phyloP scores from a whole-genome alignment of 768 basidiomycete species.

The Cystobasidium onofrii region DNA sequence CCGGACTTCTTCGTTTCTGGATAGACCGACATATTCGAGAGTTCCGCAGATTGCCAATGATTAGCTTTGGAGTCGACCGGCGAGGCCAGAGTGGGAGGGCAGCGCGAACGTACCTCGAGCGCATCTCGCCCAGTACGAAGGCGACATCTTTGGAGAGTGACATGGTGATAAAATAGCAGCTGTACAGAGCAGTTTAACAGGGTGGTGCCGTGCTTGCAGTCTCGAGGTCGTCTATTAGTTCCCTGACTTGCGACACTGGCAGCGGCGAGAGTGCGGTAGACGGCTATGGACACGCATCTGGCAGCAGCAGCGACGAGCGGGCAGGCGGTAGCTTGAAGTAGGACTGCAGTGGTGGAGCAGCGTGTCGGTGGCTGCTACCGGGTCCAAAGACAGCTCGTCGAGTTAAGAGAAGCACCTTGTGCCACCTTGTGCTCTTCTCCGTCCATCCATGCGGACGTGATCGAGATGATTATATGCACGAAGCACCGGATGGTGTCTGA shows the following conservation, averaged over 20 bases:
- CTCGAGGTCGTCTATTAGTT: too few relatives aligned
- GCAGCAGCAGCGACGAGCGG: neutral
- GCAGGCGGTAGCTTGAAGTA: neutral
- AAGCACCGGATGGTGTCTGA: neutral
- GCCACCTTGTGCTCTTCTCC: too few relatives aligned
- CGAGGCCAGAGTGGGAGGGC: neutral
- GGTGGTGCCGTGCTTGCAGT: neutral
- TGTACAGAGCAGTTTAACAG: neutral
- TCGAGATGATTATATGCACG: neutral
- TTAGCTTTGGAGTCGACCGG: too few relatives aligned
- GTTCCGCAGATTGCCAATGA: neutral
- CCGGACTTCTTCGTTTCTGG: conserved; percentile 23
- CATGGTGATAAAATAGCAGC: neutral
- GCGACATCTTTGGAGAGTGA: conserved; percentile 25
- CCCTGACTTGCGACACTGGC: neutral
- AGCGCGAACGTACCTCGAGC: conserved; percentile 15
- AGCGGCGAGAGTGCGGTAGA: neutral
- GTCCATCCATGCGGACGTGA: too few relatives aligned
- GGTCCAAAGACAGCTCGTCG: too few relatives aligned
- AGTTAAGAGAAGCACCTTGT: too few relatives aligned
- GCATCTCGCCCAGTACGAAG: conserved; percentile 18
- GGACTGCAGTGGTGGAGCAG: too few relatives aligned
- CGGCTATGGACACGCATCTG: neutral
- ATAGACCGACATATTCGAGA: neutral
- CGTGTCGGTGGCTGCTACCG: too few relatives aligned